These are phyloP conservation scores for Globisporangium paddicum DNA, from an alignment of 352 stramenopile species.

Conservation along the genomic window DNA sequence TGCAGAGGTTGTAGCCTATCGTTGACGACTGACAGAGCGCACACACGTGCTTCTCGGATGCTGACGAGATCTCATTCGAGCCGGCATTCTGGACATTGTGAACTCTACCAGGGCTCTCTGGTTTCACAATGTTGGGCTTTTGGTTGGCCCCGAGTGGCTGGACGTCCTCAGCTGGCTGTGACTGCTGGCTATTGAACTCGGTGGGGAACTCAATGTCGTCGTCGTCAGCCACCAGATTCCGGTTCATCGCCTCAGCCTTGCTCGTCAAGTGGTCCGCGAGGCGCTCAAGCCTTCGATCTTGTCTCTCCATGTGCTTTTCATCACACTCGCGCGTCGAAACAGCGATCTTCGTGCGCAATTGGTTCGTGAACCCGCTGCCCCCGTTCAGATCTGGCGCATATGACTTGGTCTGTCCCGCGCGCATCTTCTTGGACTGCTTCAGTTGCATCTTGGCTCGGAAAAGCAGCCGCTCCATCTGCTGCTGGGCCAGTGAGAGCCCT, in stretches of 20 bases:
- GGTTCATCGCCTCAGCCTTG: slow-evolving; percentile 41
- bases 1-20: slow-evolving; percentile 62
- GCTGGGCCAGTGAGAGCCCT: slow-evolving; percentile 63
- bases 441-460: slow-evolving; percentile 69
- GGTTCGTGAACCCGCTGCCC: slow-evolving; percentile 41
- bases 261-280: slow-evolving; percentile 38
- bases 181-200: slow-evolving; percentile 5
- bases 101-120: neutral
- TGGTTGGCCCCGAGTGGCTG: neutral
- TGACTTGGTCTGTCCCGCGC: slow-evolving; percentile 39
- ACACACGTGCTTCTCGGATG: slow-evolving; percentile 13
- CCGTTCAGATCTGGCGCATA: slow-evolving; percentile 43
- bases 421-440: slow-evolving; percentile 73
- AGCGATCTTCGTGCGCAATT: slow-evolving; percentile 47
- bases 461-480: slow-evolving; percentile 77
- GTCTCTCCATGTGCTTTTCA: slow-evolving; percentile 29
- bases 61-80: neutral
- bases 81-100: neutral
- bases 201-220: slow-evolving; percentile 6
- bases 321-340: slow-evolving; percentile 44
- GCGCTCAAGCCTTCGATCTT: slow-evolving; percentile 33
- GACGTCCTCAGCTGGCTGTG: neutral
- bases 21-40: slow-evolving; percentile 52
- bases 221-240: slow-evolving; percentile 9
- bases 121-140: neutral